Conservation (phyloP, 2,329 filamentous ascomycete species). For the Penicillium sp. region DNA sequence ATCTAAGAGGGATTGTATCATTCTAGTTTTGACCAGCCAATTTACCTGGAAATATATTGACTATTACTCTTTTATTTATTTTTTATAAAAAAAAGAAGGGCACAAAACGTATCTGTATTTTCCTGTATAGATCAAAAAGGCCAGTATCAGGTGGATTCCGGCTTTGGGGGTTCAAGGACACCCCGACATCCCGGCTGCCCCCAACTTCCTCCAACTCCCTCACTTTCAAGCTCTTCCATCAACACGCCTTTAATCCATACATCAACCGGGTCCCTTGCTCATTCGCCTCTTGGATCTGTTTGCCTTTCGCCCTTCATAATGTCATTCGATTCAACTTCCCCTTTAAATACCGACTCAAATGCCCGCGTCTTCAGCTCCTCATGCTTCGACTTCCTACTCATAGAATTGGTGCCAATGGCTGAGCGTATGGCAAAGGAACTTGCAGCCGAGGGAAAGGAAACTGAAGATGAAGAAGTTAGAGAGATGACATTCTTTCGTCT, state of each 20-base stretch:
- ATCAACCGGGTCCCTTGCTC: neutral
- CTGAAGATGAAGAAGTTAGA: constrained; percentile 60
- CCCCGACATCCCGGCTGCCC: neutral
- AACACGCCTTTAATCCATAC: neutral
- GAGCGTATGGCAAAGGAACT: constrained; percentile 74
- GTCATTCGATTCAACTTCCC: constrained; percentile 65
- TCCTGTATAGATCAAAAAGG: neutral
- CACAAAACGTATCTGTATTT: neutral
- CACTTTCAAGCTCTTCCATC: neutral
- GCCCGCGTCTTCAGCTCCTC: constrained; percentile 72
- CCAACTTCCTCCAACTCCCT: neutral
- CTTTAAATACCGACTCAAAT: constrained; percentile 62
- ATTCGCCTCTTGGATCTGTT: neutral
- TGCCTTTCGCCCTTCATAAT: constrained; percentile 38
- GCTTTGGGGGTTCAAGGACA: neutral
- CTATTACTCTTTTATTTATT: neutral
- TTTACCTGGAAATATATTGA: neutral
- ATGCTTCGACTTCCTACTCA: constrained; percentile 86
- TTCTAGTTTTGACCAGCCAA: neutral
- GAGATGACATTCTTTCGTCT: constrained; percentile 79
- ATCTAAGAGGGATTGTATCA: neutral
- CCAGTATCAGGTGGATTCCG: neutral
- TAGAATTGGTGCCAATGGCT: constrained; percentile 90
- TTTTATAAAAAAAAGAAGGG: neutral
- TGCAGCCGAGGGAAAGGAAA: constrained; percentile 21